These are phyloP conservation scores for Alternaria metachromatica DNA, from an alignment of 2,329 filamentous ascomycete genomes.

Conservation along the genomic window DNA sequence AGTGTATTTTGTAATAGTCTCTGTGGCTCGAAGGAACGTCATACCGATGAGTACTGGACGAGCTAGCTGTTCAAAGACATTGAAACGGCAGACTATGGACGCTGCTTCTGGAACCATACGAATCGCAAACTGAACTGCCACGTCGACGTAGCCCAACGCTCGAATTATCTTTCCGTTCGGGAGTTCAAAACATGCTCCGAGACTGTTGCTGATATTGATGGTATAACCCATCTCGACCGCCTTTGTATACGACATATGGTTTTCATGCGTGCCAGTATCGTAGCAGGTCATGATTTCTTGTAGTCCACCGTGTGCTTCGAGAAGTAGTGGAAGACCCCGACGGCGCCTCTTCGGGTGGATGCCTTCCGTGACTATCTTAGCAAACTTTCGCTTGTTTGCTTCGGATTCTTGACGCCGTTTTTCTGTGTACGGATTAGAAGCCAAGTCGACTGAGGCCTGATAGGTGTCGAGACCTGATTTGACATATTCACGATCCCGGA, in stretches of 20 bases:
- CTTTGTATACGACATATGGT: not conserved
- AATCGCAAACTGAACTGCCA: not conserved
- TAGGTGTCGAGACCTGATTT: too few relatives aligned
- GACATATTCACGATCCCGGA: too few relatives aligned
- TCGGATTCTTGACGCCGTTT: too few relatives aligned
- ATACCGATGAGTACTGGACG: not conserved
- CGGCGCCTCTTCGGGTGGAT: too few relatives aligned
- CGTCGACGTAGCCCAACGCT: accelerated
- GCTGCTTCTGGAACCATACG: too few relatives aligned
- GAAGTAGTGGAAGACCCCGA: not conserved
- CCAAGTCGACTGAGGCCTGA: too few relatives aligned
- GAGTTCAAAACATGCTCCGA: too few relatives aligned
- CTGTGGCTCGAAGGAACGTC: not conserved
- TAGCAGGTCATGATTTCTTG: not conserved
- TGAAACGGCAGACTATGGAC: not conserved
- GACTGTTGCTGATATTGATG: too few relatives aligned
- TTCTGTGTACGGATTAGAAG: too few relatives aligned
- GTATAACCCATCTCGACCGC: not conserved
- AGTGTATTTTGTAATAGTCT: not conserved
- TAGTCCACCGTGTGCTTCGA: not conserved
- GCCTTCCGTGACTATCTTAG: too few relatives aligned
- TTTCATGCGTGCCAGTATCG: not conserved
- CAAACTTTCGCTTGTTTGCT: too few relatives aligned
- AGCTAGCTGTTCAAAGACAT: not conserved
- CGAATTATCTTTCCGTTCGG: not conserved